Conservation (phyloP, 768 basidiomycete genomes). For the Mycena alexandri region DNA sequence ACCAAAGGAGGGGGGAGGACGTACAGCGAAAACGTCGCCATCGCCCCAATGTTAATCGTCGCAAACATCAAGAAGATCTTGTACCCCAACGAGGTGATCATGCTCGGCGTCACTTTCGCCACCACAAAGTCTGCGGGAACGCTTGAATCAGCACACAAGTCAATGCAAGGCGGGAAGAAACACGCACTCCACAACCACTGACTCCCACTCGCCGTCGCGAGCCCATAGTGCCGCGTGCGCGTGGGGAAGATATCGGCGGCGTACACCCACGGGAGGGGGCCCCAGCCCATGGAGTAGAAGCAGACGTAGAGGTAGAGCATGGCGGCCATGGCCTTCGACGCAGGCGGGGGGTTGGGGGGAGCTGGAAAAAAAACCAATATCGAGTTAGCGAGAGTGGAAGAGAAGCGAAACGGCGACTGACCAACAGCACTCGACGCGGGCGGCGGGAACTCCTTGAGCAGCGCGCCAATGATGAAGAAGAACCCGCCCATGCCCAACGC, state of each 20-base stretch:
- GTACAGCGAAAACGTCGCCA: slow-evolving; percentile 77
- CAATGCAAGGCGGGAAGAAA: neutral
- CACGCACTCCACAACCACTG: slow-evolving; percentile 88
- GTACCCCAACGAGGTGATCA: slow-evolving; percentile 72
- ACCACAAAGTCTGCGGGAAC: slow-evolving; percentile 71
- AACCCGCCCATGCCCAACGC: slow-evolving; percentile 72
- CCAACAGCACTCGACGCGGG: slow-evolving; percentile 44
- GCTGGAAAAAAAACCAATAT: too few relatives aligned
- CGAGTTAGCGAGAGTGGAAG: too few relatives aligned
- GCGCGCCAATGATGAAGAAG: slow-evolving; percentile 89
- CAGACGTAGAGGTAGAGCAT: slow-evolving; percentile 90
- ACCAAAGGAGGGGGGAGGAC: too few relatives aligned
- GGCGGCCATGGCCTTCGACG: slow-evolving; percentile 86
- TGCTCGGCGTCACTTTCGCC: slow-evolving; percentile 74
- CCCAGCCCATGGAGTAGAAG: slow-evolving; percentile 92
- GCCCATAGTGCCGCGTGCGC: slow-evolving; percentile 85
- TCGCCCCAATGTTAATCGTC: slow-evolving; percentile 77
- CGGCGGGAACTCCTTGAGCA: slow-evolving; percentile 83
- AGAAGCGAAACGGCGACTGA: neutral
- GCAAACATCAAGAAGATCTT: slow-evolving; percentile 86
- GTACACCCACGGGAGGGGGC: slow-evolving; percentile 70
- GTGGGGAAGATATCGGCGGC: slow-evolving; percentile 91
- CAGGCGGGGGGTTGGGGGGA: slow-evolving; percentile 64
- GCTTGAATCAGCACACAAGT: neutral
- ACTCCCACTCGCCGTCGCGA: slow-evolving; percentile 78